Evolutionary conservation across 352 stramenopile species (phyloP).

Genomic region (Pythium coloratum): DNA sequence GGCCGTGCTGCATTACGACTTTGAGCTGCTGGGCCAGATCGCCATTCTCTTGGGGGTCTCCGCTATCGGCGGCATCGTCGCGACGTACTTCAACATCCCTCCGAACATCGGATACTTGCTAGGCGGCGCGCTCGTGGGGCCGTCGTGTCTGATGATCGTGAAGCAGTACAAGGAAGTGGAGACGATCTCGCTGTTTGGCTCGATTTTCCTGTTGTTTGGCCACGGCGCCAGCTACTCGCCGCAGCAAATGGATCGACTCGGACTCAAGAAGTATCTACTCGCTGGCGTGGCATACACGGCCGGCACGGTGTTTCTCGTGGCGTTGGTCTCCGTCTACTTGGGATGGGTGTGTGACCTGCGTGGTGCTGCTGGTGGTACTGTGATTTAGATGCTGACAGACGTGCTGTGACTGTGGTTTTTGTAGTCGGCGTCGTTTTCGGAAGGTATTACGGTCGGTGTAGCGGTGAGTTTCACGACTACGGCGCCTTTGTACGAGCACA

Average conservation of each 20-base stretch:
- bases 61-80: conserved; percentile 88
- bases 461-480: conserved; percentile 84
- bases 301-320: conserved; percentile 68
- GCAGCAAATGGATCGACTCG: conserved; percentile 58
- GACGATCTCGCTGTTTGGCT: conserved; percentile 93
- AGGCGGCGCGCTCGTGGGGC: conserved; percentile 88
- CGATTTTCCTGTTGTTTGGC: conserved; percentile 93
- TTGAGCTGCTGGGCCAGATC: conserved; percentile 83
- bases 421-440: conserved; percentile 64
- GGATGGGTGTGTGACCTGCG: conserved; percentile 46
- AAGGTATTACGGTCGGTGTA: conserved; percentile 77
- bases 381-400: no score
- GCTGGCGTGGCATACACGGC: conserved; percentile 74
- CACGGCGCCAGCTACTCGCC: conserved; percentile 77
- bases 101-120: conserved; percentile 91
- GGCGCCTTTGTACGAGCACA: conserved; percentile 79
- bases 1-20: conserved; percentile 86
- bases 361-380: background rate
- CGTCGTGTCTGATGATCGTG: conserved; percentile 85
- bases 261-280: conserved; percentile 69
- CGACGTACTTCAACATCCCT: conserved; percentile 86
- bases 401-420: no score
- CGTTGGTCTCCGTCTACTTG: conserved; percentile 67
- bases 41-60: conserved; percentile 77
- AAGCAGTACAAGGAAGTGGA: conserved; percentile 91